phyloP scores from a whole-genome alignment of 2,329 filamentous ascomycete species.

The Fusarium sacchari region DNA sequence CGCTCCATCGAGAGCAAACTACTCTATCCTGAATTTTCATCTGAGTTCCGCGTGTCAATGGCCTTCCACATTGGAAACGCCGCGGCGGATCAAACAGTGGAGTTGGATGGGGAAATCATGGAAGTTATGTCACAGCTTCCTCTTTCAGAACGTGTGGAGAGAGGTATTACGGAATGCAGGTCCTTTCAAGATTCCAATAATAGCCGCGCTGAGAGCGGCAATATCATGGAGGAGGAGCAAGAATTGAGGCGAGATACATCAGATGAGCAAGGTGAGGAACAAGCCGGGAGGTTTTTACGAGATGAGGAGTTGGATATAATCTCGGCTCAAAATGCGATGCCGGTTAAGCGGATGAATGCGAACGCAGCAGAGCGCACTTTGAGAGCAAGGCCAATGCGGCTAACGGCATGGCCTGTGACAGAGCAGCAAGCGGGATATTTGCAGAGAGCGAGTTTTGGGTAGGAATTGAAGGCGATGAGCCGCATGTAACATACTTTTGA shows the following conservation, averaged over 20 bases:
- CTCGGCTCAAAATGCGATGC: neutral
- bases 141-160: neutral
- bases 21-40: conserved; percentile 45
- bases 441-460: conserved; percentile 19
- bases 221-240: neutral
- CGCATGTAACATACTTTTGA: conserved; percentile 20
- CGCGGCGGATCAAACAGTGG: conserved; percentile 32
- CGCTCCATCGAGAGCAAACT: conserved; percentile 50
- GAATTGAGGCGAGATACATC: neutral
- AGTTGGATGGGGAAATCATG: conserved; percentile 39
- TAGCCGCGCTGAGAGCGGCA: neutral
- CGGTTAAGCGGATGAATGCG: conserved; percentile 16
- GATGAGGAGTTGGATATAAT: conserved; percentile 1
- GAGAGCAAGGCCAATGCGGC: conserved; percentile 19
- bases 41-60: conserved; percentile 45
- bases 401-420: conserved; percentile 32
- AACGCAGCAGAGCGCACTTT: conserved; percentile 1
- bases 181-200: conserved; percentile 3
- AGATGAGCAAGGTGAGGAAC: neutral
- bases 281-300: neutral
- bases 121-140: conserved; percentile 12
- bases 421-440: conserved; percentile 25
- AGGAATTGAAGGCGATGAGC: conserved; percentile 13
- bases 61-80: conserved; percentile 41
- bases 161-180: conserved; percentile 21